Conservation (phyloP, 192 early-diverging fungal species). For the Podila minutissima region DNA sequence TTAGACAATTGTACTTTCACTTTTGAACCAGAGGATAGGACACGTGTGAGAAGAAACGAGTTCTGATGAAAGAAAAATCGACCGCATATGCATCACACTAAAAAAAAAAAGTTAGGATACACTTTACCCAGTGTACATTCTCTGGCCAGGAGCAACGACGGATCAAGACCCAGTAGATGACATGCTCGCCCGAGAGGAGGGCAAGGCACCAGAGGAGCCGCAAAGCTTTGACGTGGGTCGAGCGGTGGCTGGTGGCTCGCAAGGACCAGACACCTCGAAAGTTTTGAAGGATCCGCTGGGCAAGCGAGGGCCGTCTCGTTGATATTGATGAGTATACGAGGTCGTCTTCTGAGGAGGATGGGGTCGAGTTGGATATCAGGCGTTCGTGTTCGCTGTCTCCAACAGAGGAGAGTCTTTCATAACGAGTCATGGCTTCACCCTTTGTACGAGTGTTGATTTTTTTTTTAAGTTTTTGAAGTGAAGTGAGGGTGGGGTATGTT, state of each 20-base stretch:
- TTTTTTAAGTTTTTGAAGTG: too few relatives aligned
- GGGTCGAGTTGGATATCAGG: neutral
- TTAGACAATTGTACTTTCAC: neutral
- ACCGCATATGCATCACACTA: neutral
- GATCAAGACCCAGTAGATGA: slow-evolving; percentile 19
- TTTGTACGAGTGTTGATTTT: slow-evolving; percentile 8
- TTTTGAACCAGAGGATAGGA: neutral
- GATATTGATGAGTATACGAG: neutral
- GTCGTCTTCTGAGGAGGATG: neutral
- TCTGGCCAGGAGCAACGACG: slow-evolving; percentile 28
- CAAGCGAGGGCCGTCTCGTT: neutral
- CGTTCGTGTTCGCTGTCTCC: neutral
- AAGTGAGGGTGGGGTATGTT: neutral
- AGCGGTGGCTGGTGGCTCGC: neutral
- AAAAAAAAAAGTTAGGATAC: neutral
- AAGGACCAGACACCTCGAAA: neutral
- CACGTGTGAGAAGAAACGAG: neutral
- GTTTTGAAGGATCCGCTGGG: neutral
- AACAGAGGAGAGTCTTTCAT: slow-evolving; percentile 8
- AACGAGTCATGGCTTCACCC: neutral
- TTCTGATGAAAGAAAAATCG: neutral
- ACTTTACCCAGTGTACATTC: slow-evolving; percentile 28
- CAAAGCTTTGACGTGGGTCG: neutral
- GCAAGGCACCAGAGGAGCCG: slow-evolving; percentile 12
- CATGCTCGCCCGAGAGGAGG: slow-evolving; percentile 15